A percentile compares a stretch with the other conserved stretches of the same genome.
Conservation (phyloP, 306 rosid species). For the Rosa chinensis region DNA sequence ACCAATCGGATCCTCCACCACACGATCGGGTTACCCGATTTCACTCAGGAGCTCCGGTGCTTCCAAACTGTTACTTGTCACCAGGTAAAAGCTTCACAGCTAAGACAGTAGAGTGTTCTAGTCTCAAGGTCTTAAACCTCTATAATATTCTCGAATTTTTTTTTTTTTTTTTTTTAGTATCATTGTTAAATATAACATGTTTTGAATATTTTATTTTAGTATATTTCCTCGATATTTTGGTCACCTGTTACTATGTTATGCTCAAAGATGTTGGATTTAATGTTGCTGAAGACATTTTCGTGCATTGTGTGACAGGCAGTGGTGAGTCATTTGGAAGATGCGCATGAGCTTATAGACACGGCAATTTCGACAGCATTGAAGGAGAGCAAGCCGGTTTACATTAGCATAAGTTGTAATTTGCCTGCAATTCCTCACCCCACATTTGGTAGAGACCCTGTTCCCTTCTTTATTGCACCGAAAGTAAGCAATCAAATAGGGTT, state of each 20-base stretch:
- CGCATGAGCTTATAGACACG: slow-evolving; percentile 79
- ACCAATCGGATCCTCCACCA: slow-evolving; percentile 83
- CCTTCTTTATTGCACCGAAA: slow-evolving; percentile 65
- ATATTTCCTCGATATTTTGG: background rate
- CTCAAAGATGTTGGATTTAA: background rate
- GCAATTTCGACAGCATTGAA: slow-evolving; percentile 89
- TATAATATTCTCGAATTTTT: too few relatives aligned
- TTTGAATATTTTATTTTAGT: background rate
- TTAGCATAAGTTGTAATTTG: slow-evolving; percentile 76
- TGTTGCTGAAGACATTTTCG: background rate
- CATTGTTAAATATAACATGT: too few relatives aligned
- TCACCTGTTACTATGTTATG: background rate
- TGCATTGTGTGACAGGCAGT: slow-evolving; percentile 47
- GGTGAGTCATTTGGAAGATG: slow-evolving; percentile 79
- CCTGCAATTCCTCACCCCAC: slow-evolving; percentile 70
- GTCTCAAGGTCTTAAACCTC: too few relatives aligned
- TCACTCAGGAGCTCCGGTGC: slow-evolving; percentile 71
- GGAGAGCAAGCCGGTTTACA: slow-evolving; percentile 87
- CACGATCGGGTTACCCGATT: slow-evolving; percentile 79
- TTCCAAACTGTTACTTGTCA: slow-evolving; percentile 72
- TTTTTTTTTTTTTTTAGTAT: too few relatives aligned
- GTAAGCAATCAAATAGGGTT: slow-evolving; percentile 68
- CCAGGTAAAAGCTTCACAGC: slow-evolving; percentile 44
- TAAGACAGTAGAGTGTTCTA: background rate
- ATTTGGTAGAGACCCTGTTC: slow-evolving; percentile 79